Percentiles rank a stretch among this genome's conserved stretches.
Conservation (phyloP, 768 basidiomycete genomes). For the Lentinula detonsa region DNA sequence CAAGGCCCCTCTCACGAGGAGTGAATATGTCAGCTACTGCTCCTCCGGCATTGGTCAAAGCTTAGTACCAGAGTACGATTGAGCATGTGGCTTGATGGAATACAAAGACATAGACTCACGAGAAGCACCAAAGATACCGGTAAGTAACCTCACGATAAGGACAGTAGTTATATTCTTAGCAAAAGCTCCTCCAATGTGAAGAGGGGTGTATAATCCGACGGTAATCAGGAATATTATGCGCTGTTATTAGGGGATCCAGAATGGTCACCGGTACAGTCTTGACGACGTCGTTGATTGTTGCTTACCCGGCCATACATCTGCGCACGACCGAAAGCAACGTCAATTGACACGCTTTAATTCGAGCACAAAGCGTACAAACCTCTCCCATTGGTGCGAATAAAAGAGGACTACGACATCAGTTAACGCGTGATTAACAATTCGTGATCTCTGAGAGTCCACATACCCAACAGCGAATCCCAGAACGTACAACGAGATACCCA, state of each 20-base stretch:
- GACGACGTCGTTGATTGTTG: background rate
- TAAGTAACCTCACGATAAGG: slow-evolving; percentile 46
- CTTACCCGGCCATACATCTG: slow-evolving; percentile 51
- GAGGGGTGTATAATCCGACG: slow-evolving; percentile 40
- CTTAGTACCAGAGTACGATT: slow-evolving; percentile 19
- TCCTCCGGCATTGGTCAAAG: slow-evolving; percentile 54
- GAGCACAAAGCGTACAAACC: slow-evolving; percentile 22
- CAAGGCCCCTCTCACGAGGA: slow-evolving; percentile 52
- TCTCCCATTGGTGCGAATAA: slow-evolving; percentile 58
- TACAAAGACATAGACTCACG: slow-evolving; percentile 27
- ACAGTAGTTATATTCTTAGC: slow-evolving; percentile 42
- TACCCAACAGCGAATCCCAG: slow-evolving; percentile 55
- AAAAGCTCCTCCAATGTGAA: slow-evolving; percentile 50
- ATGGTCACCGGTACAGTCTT: background rate
- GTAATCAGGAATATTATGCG: slow-evolving; percentile 49
- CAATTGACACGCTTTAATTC: background rate
- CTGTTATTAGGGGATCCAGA: slow-evolving; percentile 18
- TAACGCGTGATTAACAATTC: background rate
- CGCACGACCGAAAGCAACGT: slow-evolving; percentile 4
- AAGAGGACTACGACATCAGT: slow-evolving; percentile 21
- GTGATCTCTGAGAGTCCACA: slow-evolving; percentile 14
- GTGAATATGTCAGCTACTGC: slow-evolving; percentile 55
- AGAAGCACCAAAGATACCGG: slow-evolving; percentile 53
- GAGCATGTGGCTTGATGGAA: background rate
- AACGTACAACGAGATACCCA: slow-evolving; percentile 59